phyloP scores from a whole-genome alignment of 345 rosid species.

The Theobroma cacao region DNA sequence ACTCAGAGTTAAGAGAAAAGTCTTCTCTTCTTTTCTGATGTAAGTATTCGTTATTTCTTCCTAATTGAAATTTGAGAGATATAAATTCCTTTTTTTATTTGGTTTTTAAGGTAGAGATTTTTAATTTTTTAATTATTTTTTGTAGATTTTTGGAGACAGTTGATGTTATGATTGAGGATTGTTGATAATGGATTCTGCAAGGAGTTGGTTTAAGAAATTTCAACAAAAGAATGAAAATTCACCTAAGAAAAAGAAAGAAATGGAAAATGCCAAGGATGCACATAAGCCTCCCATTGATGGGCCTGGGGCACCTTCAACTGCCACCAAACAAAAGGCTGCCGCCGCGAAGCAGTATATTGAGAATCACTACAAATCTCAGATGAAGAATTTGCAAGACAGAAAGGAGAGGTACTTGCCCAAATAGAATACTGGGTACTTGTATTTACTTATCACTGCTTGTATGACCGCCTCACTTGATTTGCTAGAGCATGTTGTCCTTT shows the following conservation, averaged over 20 bases:
- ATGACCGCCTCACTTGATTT: background rate
- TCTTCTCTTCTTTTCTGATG: background rate
- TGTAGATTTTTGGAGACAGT: background rate
- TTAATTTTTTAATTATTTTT: background rate
- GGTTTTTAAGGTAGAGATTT: no score
- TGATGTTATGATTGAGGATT: background rate
- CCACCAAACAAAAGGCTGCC: constrained; percentile 44
- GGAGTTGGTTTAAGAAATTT: constrained; percentile 48
- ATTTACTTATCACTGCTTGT: background rate
- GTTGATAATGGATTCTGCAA: constrained; percentile 35
- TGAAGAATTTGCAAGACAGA: constrained; percentile 46
- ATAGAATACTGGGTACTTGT: no score
- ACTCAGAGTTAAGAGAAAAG: background rate
- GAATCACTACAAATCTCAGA: constrained; percentile 45
- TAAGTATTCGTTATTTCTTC: background rate
- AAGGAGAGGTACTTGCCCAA: constrained; percentile 35
- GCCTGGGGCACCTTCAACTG: constrained; percentile 40
- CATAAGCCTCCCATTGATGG: constrained; percentile 38
- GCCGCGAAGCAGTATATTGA: constrained; percentile 45
- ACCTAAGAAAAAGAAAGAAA: constrained; percentile 27
- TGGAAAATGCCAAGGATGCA: constrained; percentile 26
- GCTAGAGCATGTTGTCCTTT: background rate
- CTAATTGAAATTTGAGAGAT: background rate
- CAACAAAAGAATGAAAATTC: constrained; percentile 32
- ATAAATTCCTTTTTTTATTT: no score